phyloP scores from a whole-genome alignment of 495 filamentous ascomycete genomes.

The Pseudomonodictys pantanalensis region DNA sequence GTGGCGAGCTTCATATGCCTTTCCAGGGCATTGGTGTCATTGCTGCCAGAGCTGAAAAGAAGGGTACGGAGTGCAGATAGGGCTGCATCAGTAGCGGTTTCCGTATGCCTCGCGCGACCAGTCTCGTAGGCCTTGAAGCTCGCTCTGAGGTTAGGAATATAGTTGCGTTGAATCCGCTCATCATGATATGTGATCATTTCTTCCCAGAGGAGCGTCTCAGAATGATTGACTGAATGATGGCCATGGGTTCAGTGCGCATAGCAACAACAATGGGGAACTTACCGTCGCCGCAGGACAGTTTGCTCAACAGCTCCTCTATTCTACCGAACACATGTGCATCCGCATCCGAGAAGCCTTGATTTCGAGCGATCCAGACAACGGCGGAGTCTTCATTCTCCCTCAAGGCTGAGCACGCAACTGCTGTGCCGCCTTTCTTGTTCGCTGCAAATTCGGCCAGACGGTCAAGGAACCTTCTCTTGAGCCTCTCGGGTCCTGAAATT shows the following conservation, averaged over 20 bases:
- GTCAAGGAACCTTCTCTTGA: constrained; percentile 38
- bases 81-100: constrained; percentile 29
- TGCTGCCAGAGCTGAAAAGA: constrained; percentile 30
- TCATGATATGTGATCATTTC: constrained; percentile 41
- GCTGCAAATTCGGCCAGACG: constrained; percentile 38
- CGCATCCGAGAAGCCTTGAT: constrained; percentile 36
- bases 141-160: constrained; percentile 36
- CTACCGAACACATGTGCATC: constrained; percentile 33
- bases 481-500: constrained; percentile 38
- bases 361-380: constrained; percentile 37
- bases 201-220: constrained; percentile 34
- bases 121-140: constrained; percentile 33
- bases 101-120: constrained; percentile 16
- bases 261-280: constrained; percentile 16
- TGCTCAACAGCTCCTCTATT: constrained; percentile 28
- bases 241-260: constrained; percentile 24
- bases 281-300: constrained; percentile 31
- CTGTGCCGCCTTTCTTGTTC: constrained; percentile 37
- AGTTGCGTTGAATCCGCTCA: constrained; percentile 33
- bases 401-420: constrained; percentile 33
- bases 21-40: constrained; percentile 31
- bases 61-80: constrained; percentile 30
- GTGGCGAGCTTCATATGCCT: constrained; percentile 29
- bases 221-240: constrained; percentile 32
- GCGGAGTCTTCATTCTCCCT: constrained; percentile 35